Percentiles rank a stretch among this genome's conserved stretches.
Conservation (phyloP, 2,329 filamentous ascomycete genomes). For the Leptosphaerulina australis region DNA sequence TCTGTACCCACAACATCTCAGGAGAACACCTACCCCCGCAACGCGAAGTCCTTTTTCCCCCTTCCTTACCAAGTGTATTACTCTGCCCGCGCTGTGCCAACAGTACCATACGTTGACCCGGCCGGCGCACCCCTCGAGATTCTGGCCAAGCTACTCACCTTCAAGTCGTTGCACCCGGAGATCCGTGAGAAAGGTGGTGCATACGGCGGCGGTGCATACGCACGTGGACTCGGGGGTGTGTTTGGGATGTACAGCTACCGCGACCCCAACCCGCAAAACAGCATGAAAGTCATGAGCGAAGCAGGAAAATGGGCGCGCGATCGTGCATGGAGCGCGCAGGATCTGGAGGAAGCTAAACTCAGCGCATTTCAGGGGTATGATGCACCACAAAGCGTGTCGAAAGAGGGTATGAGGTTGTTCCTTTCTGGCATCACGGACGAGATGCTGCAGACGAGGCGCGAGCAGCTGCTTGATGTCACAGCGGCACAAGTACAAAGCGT, state of each 20-base stretch:
- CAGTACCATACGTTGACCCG: constrained; percentile 78
- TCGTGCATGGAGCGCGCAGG: constrained; percentile 78
- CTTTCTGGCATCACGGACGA: constrained; percentile 82
- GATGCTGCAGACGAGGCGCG: constrained; percentile 84
- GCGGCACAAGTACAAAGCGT: constrained; percentile 78
- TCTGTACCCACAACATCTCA: constrained; percentile 37
- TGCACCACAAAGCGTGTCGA: constrained; percentile 83
- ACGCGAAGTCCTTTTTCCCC: constrained; percentile 82
- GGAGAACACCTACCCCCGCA: constrained; percentile 49
- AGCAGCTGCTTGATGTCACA: constrained; percentile 84
- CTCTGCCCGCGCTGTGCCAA: constrained; percentile 79
- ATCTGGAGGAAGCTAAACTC: constrained; percentile 95
- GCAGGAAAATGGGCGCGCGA: constrained; percentile 84
- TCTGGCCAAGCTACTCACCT: constrained; percentile 87
- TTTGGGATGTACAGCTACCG: constrained; percentile 98
- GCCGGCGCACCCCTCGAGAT: constrained; percentile 83
- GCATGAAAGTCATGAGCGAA: constrained; percentile 79
- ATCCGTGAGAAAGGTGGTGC: constrained; percentile 97
- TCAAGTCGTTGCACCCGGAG: constrained; percentile 96
- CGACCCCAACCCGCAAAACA: constrained; percentile 92
- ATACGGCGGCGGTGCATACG: constrained; percentile 90
- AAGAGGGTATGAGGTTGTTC: constrained; percentile 87
- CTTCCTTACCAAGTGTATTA: constrained; percentile 98
- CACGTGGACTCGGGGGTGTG: constrained; percentile 76
- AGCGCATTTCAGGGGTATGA: constrained; percentile 92